Percentiles rank a stretch among this genome's conserved stretches.
Conservation (phyloP, 768 basidiomycete species). For the Phylloporus arenicola region DNA sequence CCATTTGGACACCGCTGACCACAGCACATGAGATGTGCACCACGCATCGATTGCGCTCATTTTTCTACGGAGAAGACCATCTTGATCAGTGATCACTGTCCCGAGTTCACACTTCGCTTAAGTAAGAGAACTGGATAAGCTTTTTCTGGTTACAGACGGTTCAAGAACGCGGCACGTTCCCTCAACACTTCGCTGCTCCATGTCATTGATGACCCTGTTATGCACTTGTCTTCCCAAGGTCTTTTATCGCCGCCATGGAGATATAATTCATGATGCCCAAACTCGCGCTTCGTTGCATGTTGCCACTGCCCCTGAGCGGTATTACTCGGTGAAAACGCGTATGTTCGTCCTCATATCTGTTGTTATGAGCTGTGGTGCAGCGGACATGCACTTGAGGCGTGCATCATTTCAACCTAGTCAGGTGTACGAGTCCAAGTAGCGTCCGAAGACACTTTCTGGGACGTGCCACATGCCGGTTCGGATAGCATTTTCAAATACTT, state of each 20-base stretch:
- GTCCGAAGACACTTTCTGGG: no score
- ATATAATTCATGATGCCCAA: conserved; percentile 8
- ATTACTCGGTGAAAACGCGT: conserved; percentile 18
- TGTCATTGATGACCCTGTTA: conserved; percentile 21
- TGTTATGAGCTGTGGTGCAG: conserved; percentile 16
- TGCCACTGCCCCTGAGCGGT: conserved; percentile 24
- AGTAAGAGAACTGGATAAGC: neutral
- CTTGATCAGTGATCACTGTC: neutral
- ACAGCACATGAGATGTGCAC: conserved; percentile 5
- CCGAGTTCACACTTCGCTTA: conserved; percentile 8
- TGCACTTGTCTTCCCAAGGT: conserved; percentile 8
- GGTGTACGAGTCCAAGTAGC: no score
- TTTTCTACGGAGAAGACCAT: conserved; percentile 1
- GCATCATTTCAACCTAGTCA: conserved; percentile 22
- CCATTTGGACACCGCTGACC: conserved; percentile 2
- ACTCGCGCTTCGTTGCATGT: conserved; percentile 13
- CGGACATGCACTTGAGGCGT: conserved; percentile 21
- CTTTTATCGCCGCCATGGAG: conserved; percentile 26
- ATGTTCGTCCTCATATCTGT: conserved; percentile 13
- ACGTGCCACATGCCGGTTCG: no score
- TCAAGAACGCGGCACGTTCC: conserved; percentile 12
- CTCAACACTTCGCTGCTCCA: conserved; percentile 8
- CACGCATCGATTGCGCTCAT: conserved; percentile 12
- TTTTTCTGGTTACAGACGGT: conserved; percentile 3
- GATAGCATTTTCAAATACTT: no score